Evolutionary conservation across 148 eudicot species (phyloP).

Genomic region (Polygonum maritimum): DNA sequence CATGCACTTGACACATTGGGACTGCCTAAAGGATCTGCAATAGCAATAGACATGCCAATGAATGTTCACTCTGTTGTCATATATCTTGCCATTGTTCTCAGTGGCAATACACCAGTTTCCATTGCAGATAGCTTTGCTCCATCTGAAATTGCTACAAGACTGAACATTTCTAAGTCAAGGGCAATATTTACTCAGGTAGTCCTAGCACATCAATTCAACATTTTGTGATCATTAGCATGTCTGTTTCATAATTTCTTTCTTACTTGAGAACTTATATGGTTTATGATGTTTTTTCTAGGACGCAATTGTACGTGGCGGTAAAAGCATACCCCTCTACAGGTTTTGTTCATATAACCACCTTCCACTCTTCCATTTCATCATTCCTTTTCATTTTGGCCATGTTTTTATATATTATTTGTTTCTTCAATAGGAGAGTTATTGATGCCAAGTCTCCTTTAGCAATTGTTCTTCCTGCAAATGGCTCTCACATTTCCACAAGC

Average conservation of each 20-base stretch:
- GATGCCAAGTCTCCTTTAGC: constrained; percentile 87
- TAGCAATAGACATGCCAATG: constrained; percentile 99
- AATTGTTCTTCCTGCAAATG: constrained; percentile 50
- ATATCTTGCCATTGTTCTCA: constrained; percentile 85
- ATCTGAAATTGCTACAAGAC: constrained; percentile 73
- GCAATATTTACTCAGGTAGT: constrained; percentile 95
- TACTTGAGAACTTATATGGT: background rate
- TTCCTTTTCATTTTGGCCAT: constrained; percentile 3
- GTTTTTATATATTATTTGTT: constrained; percentile 15
- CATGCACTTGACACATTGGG: constrained; percentile 64
- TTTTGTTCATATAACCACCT: constrained; percentile 14
- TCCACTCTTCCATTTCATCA: constrained; percentile 3
- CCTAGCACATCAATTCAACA: background rate
- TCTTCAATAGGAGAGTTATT: constrained; percentile 60
- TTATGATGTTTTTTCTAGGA: constrained; percentile 31
- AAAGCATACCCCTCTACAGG: constrained; percentile 84
- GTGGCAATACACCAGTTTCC: constrained; percentile 83
- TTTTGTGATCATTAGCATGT: background rate
- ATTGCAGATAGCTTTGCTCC: constrained; percentile 98
- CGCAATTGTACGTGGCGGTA: constrained; percentile 68
- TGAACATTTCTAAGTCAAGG: constrained; percentile 63
- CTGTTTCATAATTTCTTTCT: background rate
- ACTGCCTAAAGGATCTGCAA: constrained; percentile 73
- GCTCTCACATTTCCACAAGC: constrained; percentile 23
- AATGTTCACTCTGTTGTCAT: constrained; percentile 77